A percentile compares a stretch with the other conserved stretches of the same genome.
phyloP scores from a whole-genome alignment of 441 rosid genomes.

The Pelargonium myrrhifolium region DNA sequence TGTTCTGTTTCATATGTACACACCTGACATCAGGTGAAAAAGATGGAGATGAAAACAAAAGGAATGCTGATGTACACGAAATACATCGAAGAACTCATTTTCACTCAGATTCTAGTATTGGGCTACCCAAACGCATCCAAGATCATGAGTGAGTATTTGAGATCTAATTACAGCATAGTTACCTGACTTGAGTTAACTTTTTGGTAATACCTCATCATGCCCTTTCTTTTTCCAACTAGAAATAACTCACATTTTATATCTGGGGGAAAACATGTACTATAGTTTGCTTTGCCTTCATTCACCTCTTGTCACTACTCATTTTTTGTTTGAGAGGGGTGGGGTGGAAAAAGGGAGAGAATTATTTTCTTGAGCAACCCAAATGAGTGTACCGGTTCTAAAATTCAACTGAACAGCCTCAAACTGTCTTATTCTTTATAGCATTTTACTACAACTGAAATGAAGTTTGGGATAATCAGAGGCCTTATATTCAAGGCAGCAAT shows the following conservation, averaged over 20 bases:
- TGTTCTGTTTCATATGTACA: constrained; percentile 60
- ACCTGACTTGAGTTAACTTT: neutral
- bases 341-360: neutral
- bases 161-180: neutral
- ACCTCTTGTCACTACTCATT: neutral
- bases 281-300: neutral
- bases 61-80: constrained; percentile 75
- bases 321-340: neutral
- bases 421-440: neutral
- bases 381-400: neutral
- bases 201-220: too few species aligned
- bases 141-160: constrained; percentile 65
- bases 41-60: constrained; percentile 68
- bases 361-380: neutral
- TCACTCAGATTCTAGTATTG: constrained; percentile 38
- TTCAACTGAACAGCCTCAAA: neutral
- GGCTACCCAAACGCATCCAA: constrained; percentile 50
- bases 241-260: neutral
- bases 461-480: neutral
- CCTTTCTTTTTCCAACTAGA: neutral
- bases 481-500: neutral
- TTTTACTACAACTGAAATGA: neutral
- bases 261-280: neutral
- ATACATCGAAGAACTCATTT: constrained; percentile 66
- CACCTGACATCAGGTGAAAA: constrained; percentile 81